A percentile compares a stretch with the other conserved stretches of the same genome.
phyloP scores from a whole-genome alignment of 495 filamentous ascomycete genomes.

The Lophium mytilinum region DNA sequence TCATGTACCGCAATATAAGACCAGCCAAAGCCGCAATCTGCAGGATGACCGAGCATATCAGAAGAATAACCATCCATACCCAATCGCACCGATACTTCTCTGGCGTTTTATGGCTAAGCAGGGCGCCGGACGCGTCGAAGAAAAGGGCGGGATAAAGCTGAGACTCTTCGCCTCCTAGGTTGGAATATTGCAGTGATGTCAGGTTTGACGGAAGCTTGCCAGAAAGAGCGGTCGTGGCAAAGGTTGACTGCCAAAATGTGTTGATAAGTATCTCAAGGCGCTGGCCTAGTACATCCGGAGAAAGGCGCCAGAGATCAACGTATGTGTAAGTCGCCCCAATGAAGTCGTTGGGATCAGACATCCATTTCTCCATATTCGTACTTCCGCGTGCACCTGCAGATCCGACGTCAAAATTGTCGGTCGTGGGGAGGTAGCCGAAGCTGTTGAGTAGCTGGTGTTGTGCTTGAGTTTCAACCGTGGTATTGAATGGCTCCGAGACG shows the following conservation, averaged over 20 bases:
- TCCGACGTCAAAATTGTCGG: constrained; percentile 9
- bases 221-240: constrained; percentile 3
- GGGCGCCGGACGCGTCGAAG: constrained; percentile 3
- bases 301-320: constrained; percentile 8
- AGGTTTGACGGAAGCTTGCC: constrained; percentile 10
- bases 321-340: constrained; percentile 9
- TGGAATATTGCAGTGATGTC: not conserved
- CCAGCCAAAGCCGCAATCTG: constrained; percentile 13
- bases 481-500: not conserved
- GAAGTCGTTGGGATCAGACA: constrained; percentile 12
- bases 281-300: not conserved
- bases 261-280: constrained; percentile 6
- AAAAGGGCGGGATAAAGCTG: not conserved
- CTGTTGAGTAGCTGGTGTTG: constrained; percentile 1
- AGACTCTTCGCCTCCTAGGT: too few relatives aligned
- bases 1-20: constrained; percentile 11
- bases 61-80: constrained; percentile 7
- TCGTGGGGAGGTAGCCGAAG: not conserved
- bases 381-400: not conserved
- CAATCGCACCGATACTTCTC: constrained; percentile 6
- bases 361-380: constrained; percentile 16
- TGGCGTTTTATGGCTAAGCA: not conserved
- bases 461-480: not conserved
- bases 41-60: constrained; percentile 9
- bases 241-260: constrained; percentile 16